Percentiles rank a stretch among this genome's conserved stretches.
Evolutionary conservation across 805 yeast species (phyloP).

Genomic region (Vanderwaltozyma verrucispora): DNA sequence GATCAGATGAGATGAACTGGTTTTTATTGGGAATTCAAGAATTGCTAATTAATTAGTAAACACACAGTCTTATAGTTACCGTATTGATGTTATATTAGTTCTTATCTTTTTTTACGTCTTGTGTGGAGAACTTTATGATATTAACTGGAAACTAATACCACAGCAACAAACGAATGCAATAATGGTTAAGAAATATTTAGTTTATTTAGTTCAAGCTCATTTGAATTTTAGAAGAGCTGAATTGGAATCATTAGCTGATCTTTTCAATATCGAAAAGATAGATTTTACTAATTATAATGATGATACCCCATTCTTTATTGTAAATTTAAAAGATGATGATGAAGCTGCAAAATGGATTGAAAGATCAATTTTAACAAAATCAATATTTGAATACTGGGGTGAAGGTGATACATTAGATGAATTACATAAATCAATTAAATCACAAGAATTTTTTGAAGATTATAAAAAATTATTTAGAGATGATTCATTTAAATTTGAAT

Average conservation of each 20-base stretch:
- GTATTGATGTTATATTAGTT: neutral
- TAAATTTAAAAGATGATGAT: conserved; percentile 54
- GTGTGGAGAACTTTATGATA: no score
- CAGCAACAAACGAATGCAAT: neutral
- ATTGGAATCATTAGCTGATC: conserved; percentile 70
- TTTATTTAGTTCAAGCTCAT: conserved; percentile 82
- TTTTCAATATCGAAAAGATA: conserved; percentile 39
- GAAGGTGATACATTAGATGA: conserved; percentile 44
- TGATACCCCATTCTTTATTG: conserved; percentile 58
- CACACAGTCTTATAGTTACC: no score
- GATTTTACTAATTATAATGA: conserved; percentile 53
- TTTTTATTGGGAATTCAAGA: no score
- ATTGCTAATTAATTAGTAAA: no score
- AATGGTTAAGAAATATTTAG: conserved; percentile 39
- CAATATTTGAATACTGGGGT: conserved; percentile 79
- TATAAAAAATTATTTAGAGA: conserved; percentile 28
- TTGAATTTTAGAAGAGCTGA: conserved; percentile 73
- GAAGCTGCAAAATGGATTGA: conserved; percentile 54
- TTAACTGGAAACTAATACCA: neutral
- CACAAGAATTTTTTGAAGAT: conserved; percentile 17
- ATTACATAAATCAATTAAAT: conserved; percentile 41
- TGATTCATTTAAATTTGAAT: conserved; percentile 68
- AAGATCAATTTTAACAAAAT: conserved; percentile 60
- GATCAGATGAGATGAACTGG: no score
- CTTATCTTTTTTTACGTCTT: no score